phyloP scores from a whole-genome alignment of 192 early-diverging fungal species.

The Backusella luteola region DNA sequence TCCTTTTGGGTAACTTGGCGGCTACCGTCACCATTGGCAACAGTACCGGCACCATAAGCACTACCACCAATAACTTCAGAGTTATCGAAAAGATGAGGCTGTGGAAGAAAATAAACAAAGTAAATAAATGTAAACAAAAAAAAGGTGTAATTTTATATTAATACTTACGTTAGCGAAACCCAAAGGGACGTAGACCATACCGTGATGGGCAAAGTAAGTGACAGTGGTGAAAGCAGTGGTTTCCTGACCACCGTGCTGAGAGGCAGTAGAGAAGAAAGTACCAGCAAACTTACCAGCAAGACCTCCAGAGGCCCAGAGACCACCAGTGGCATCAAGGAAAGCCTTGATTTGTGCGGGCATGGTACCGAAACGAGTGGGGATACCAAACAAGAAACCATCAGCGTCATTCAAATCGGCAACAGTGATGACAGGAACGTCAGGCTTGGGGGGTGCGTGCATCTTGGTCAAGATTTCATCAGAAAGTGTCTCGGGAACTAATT shows the following conservation, averaged over 20 bases:
- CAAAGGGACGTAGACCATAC: constrained; percentile 74
- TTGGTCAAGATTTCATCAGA: constrained; percentile 48
- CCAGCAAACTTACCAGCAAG: constrained; percentile 71
- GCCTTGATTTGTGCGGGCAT: constrained; percentile 75
- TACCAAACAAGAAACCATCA: constrained; percentile 61
- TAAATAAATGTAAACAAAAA: neutral
- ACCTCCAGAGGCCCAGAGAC: constrained; percentile 46
- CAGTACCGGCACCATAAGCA: constrained; percentile 25
- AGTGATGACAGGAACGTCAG: constrained; percentile 46
- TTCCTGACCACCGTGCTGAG: constrained; percentile 82
- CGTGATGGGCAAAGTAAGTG: constrained; percentile 70
- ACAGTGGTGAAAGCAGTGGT: constrained; percentile 63
- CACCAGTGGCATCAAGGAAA: constrained; percentile 31
- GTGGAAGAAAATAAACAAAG: neutral
- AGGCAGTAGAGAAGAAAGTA: constrained; percentile 70
- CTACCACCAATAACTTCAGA: constrained; percentile 21
- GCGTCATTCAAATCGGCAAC: constrained; percentile 40
- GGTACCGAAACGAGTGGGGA: constrained; percentile 67
- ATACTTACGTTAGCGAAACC: constrained; percentile 44
- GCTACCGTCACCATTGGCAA: constrained; percentile 61
- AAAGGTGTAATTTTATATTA: neutral
- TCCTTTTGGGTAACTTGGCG: constrained; percentile 64
- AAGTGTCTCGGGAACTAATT: constrained; percentile 52
- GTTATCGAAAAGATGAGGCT: constrained; percentile 50
- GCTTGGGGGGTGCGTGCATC: constrained; percentile 52